Evolutionary conservation across 2,329 filamentous ascomycete species (phyloP), one percentile per base, ranked within the genome.

Genomic region (Colletotrichum noveboracense): DNA sequence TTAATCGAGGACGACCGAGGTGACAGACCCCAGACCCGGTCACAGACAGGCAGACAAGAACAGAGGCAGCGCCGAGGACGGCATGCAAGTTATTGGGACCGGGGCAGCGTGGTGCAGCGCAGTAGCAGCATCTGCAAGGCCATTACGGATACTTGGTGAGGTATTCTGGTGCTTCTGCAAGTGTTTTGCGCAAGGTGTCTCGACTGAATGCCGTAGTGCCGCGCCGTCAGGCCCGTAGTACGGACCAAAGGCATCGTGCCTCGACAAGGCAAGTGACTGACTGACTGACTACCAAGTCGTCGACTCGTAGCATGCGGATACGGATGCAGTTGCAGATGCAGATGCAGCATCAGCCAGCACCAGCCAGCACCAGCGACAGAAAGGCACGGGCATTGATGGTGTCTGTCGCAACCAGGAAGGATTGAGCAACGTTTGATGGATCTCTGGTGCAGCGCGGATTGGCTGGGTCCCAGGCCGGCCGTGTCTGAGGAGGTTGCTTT

Each of bases 401-500:
- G 34, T 58, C 70, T 76, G 78, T 76, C 71, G 75, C 79, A 79
- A 77, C 71, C 78, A 78, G 76, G 67, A 36, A 78, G 73, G 79
- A 77, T 78, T 78, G 78, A 78, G 77, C 76, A 73, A 75, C 79
- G 82, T 84, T 84, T 84, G 82, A 84, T 82, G 80, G 64, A 78
- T 76, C 78, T 77, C 66, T 62, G 71, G 56, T 65, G 74, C 67
- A 55, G 28, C 56, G 73, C 74, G 71, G 75, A 83, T 83, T 83
- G 82, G 82, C 69, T 71, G 60, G 58, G 21, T 48, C 36, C 52
- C 66, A 65, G 43, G 61, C 52, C 13, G 55, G 55, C 30, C 55
- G 55, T 67, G 72, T 75, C 68, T 78, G 72, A 62, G 79, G 80
- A 80, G 79, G 78, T 74, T 64, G 56, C 64, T 69, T 58, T 74